Evolutionary conservation across 768 basidiomycete species (phyloP).

Genomic region (Lenzites betulinus): DNA sequence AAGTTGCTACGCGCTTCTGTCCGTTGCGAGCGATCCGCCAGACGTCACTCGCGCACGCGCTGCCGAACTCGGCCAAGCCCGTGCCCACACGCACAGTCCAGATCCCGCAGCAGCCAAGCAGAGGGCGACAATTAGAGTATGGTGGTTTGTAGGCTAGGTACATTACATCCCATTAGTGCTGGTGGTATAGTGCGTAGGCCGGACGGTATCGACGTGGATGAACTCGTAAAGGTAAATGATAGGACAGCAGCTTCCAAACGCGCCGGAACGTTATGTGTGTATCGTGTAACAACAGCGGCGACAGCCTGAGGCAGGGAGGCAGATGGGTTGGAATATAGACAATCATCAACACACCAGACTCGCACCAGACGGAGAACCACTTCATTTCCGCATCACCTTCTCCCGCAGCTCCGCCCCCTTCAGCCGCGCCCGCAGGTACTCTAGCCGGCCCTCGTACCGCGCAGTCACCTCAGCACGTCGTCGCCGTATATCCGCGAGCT

Average conservation of each 20-base stretch:
- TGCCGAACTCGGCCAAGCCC: neutral
- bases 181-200: constrained; percentile 22
- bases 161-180: constrained; percentile 20
- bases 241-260: constrained; percentile 16
- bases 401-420: constrained; percentile 85
- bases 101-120: neutral
- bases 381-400: constrained; percentile 63
- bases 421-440: constrained; percentile 78
- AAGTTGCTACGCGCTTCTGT: constrained; percentile 5
- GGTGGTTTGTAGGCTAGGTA: constrained; percentile 9
- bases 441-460: constrained; percentile 75
- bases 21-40: neutral
- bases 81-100: neutral
- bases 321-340: neutral
- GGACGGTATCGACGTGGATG: constrained; percentile 16
- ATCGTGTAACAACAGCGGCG: constrained; percentile 14
- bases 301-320: neutral
- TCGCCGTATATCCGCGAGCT: constrained; percentile 69
- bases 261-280: constrained; percentile 6
- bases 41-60: constrained; percentile 15
- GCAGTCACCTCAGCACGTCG: constrained; percentile 69
- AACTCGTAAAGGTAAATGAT: constrained; percentile 17
- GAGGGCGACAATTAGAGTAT: constrained; percentile 15
- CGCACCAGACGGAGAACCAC: neutral
- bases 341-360: neutral